Conservation (phyloP, 2,329 filamentous ascomycete species). For the Trichophyton mentagrophytes region DNA sequence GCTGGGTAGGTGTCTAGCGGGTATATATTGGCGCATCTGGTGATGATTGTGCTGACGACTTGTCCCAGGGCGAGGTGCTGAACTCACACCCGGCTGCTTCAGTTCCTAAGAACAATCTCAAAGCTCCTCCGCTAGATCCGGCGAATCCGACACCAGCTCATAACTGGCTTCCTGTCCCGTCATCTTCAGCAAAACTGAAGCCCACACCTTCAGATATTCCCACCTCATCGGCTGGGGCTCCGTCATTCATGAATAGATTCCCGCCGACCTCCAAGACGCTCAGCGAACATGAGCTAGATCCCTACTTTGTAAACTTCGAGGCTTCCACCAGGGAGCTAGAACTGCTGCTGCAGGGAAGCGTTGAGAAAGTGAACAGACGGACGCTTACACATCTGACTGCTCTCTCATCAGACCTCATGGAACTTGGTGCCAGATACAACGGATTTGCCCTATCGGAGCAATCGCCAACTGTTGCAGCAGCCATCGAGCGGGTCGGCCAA, state of each 20-base stretch:
- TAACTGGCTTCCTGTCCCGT: conserved; percentile 73
- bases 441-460: conserved; percentile 92
- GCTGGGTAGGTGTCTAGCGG: conserved; percentile 58
- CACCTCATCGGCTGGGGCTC: conserved; percentile 31
- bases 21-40: background rate
- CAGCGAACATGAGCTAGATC: conserved; percentile 81
- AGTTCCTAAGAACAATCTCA: conserved; percentile 85
- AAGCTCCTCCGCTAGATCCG: conserved; percentile 86
- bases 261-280: conserved; percentile 58
- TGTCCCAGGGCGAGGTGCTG: conserved; percentile 70
- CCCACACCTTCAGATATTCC: background rate
- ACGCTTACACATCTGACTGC: conserved; percentile 75
- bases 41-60: background rate
- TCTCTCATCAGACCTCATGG: conserved; percentile 75
- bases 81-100: conserved; percentile 81
- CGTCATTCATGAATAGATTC: conserved; percentile 65
- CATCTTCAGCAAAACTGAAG: conserved; percentile 74
- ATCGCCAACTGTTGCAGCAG: conserved; percentile 72
- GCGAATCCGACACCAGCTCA: conserved; percentile 86
- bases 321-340: conserved; percentile 85
- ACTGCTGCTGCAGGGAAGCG: conserved; percentile 72
- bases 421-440: conserved; percentile 91
- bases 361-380: conserved; percentile 91
- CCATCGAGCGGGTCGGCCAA: conserved; percentile 88
- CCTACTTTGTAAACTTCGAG: conserved; percentile 92